Percentiles rank a stretch among this genome's conserved stretches.
Conservation (phyloP, 1,139 yeast genomes). For the Trichomonascaceae sp. region DNA sequence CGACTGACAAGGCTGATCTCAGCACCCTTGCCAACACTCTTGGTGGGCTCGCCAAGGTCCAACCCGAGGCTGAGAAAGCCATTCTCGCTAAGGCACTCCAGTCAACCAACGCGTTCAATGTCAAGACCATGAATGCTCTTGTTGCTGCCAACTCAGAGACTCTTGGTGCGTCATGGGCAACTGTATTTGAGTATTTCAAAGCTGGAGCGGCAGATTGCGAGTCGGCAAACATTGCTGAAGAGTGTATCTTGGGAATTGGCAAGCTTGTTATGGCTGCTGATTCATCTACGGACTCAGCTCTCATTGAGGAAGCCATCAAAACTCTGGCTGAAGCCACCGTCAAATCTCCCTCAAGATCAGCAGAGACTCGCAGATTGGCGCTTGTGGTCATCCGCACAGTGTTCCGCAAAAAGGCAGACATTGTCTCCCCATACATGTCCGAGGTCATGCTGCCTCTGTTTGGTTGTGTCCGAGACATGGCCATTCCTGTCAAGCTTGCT, state of each 20-base stretch:
- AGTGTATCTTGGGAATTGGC: slow-evolving; percentile 74
- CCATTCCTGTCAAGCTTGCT: slow-evolving; percentile 85
- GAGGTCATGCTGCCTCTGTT: slow-evolving; percentile 62
- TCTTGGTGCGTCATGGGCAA: no score
- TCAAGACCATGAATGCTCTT: slow-evolving; percentile 67
- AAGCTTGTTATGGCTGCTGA: slow-evolving; percentile 42
- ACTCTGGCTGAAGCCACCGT: slow-evolving; percentile 40
- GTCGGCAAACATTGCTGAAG: slow-evolving; percentile 53
- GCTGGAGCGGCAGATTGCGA: slow-evolving; percentile 56
- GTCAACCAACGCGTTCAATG: slow-evolving; percentile 33
- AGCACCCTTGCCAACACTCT: slow-evolving; percentile 67
- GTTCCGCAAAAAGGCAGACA: slow-evolving; percentile 43
- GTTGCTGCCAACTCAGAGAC: slow-evolving; percentile 26
- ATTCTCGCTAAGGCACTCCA: slow-evolving; percentile 49
- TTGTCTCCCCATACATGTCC: slow-evolving; percentile 42
- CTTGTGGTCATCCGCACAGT: slow-evolving; percentile 67
- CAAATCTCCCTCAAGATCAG: slow-evolving; percentile 46
- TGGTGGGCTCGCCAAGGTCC: slow-evolving; percentile 63
- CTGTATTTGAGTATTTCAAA: no score
- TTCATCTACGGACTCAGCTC: slow-evolving; percentile 8
- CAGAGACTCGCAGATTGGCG: slow-evolving; percentile 72
- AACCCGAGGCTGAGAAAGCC: slow-evolving; percentile 48
- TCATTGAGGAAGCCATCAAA: slow-evolving; percentile 24
- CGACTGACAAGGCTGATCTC: slow-evolving; percentile 4
- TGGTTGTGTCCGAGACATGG: slow-evolving; percentile 67